phyloP scores from a whole-genome alignment of 2,329 filamentous ascomycete species.

The Fusarium subglutinans region DNA sequence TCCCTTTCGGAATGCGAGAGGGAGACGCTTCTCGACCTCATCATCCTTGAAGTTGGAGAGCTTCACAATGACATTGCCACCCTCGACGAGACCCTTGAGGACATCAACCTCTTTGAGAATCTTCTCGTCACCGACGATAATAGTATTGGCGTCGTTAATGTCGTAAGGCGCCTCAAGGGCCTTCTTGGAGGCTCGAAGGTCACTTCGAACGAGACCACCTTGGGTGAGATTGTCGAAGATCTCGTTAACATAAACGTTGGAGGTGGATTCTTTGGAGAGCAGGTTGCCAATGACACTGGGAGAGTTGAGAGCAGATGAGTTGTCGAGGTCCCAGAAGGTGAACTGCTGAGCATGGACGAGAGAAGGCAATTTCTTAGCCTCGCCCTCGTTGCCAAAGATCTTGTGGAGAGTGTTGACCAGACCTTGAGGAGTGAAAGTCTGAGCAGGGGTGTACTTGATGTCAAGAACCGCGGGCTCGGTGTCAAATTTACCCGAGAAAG shows the following conservation, averaged over 20 bases:
- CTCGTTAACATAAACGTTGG: conserved; percentile 69
- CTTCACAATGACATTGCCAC: conserved; percentile 78
- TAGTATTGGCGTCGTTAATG: conserved; percentile 80
- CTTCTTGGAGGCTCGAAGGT: conserved; percentile 85
- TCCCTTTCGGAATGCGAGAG: conserved; percentile 73
- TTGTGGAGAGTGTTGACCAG: conserved; percentile 62
- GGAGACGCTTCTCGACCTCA: conserved; percentile 87
- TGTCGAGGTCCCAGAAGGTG: conserved; percentile 91
- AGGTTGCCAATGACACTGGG: conserved; percentile 67
- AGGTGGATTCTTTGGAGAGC: conserved; percentile 77
- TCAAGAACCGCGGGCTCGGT: conserved; percentile 75
- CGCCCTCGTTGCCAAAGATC: conserved; percentile 64
- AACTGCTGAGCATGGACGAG: conserved; percentile 78
- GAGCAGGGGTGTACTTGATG: conserved; percentile 84
- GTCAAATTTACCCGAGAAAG: conserved; percentile 77
- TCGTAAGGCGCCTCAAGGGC: conserved; percentile 86
- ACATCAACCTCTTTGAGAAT: conserved; percentile 83
- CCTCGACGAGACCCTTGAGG: conserved; percentile 72
- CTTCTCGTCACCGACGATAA: conserved; percentile 81
- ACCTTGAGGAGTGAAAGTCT: conserved; percentile 64
- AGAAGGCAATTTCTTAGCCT: conserved; percentile 52
- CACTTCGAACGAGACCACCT: conserved; percentile 84
- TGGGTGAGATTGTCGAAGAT: conserved; percentile 71
- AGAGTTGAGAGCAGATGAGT: conserved; percentile 72
- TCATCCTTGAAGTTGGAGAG: conserved; percentile 85